Base-by-base conservation (phyloP, 768 basidiomycete species). In the Pisolithus albus region DNA sequence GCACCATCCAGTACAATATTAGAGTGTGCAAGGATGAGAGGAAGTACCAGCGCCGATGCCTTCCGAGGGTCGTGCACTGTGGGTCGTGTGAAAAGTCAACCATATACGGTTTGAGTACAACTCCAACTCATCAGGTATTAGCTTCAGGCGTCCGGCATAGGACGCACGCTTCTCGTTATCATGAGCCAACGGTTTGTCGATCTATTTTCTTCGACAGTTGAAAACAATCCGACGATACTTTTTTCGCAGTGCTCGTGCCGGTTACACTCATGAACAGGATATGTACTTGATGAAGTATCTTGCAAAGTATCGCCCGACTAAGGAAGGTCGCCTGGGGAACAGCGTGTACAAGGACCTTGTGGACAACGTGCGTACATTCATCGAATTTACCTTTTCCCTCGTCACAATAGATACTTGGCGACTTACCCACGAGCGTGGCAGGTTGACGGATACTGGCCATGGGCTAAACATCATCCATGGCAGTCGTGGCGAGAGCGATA, bases 401-500 rank as follows among this genome's bases (percentile, higher is more conserved):
- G 18, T 30, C 40, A 15, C 16, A 18, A 23, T 50, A 43, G 39
- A 43, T 47, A 47, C n/a, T n/a, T 36, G 36, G 26, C 47, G 23
- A 48, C 26, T 10, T 47, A 38, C 4, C 52, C 45, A 39, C 46
- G 23, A 21, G 30, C 28, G 18, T 13, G 47, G n/a, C 53, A 81
- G 79, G 62, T 52, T 21, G 52, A 68, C 0, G 56, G 59, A 0
- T 64, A 61, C 53, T 84, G 81, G 80, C 64, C 70, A 10, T 85
- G 81, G 79, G 64, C 74, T n/a, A 54, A 46, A 16, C 65, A 62
- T 6, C 84, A 84, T 61, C 3, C 81, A 3, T 79, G 73, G 78
- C 71, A 72, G n/a, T 81, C 81, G 4, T 86, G 84, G 84, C 75
- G 81, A 21, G 75, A 80, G 43, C 72, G 76, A n/a, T 86, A 85